Evolutionary conservation across 148 eudicot genomes (phyloP), one percentile per base, ranked within the genome.

Genomic region (Vaccinium darrowii): DNA sequence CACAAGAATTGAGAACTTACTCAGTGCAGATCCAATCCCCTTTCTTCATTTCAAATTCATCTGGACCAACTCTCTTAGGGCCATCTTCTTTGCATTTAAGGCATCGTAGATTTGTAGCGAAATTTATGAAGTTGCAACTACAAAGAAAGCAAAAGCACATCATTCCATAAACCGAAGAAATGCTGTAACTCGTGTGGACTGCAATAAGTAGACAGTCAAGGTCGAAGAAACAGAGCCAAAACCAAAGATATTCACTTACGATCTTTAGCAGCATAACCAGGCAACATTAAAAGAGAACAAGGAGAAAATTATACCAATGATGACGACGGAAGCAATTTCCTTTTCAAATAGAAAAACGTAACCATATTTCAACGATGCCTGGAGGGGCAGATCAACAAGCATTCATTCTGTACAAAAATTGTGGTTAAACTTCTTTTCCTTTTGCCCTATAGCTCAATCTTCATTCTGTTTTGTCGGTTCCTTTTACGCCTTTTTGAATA

Each of bases 1-100:
- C 25, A 81, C 19, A n/a, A 25, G 2, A 50, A 78, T 69, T 58
- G 54, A 86, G 51, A 84, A 88, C 94, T 89, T 84, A 93, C 95
- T 84, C 84, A 13, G 93, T 78, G 76, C 95, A 93, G 74, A 81
- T 72, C 95, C 95, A 93, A 80, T 91, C 94, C 54, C 92, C 92
- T 80, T 90, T 84, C 88, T 86, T 89, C 86, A 84, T 76, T 83
- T 88, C 89, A 85, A 80, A 82, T 63, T 87, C 87, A 23, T 65
- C 56, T 13, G 67, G 62, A 73, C 87, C 84, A 69, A 78, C 86
- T 79, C 82, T 84, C 65, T 39, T 84, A 60, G 92, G 91, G 82
- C 88, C 90, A 84, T 88, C 88, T 85, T 90, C 90, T 27, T 83
- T 82, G 90, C 92, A 92, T 81, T 87, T 73, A 30, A 72, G 86